Conservation (phyloP, 192 early-diverging fungal species). For the Coemansia reversa region DNA sequence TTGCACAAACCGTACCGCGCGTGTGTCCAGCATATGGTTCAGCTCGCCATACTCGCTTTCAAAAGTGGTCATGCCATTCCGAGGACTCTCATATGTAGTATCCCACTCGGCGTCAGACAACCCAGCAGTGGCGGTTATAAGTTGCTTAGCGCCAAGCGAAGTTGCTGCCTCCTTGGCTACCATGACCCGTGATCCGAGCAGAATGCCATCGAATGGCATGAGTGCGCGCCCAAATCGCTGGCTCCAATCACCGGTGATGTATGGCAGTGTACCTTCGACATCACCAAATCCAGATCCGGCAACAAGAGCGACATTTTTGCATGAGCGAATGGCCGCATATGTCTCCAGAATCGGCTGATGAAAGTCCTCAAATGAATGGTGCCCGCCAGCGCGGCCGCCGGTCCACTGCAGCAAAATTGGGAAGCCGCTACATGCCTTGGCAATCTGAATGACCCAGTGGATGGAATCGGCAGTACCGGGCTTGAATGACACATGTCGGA, state of each 20-base stretch:
- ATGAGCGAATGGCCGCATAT: slow-evolving; percentile 65
- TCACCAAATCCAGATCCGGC: slow-evolving; percentile 89
- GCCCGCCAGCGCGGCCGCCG: slow-evolving; percentile 87
- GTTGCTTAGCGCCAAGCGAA: slow-evolving; percentile 76
- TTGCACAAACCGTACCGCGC: slow-evolving; percentile 74
- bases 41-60: slow-evolving; percentile 89
- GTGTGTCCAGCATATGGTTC: slow-evolving; percentile 88
- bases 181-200: slow-evolving; percentile 92
- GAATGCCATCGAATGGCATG: slow-evolving; percentile 91
- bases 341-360: slow-evolving; percentile 83
- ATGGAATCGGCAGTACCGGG: slow-evolving; percentile 74
- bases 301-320: slow-evolving; percentile 76
- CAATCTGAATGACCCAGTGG: slow-evolving; percentile 80
- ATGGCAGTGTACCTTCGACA: slow-evolving; percentile 78
- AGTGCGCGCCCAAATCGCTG: slow-evolving; percentile 73
- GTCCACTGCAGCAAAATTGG: slow-evolving; percentile 91
- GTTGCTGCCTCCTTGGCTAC: slow-evolving; percentile 82
- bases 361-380: slow-evolving; percentile 91
- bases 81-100: slow-evolving; percentile 58
- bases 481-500: slow-evolving; percentile 78
- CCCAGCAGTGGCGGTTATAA: slow-evolving; percentile 80
- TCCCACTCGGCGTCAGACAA: slow-evolving; percentile 75
- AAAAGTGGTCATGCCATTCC: slow-evolving; percentile 79
- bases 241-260: slow-evolving; percentile 90
- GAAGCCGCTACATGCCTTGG: slow-evolving; percentile 77